Conservation (phyloP, 345 rosid species). For the Lepidium didymum region DNA sequence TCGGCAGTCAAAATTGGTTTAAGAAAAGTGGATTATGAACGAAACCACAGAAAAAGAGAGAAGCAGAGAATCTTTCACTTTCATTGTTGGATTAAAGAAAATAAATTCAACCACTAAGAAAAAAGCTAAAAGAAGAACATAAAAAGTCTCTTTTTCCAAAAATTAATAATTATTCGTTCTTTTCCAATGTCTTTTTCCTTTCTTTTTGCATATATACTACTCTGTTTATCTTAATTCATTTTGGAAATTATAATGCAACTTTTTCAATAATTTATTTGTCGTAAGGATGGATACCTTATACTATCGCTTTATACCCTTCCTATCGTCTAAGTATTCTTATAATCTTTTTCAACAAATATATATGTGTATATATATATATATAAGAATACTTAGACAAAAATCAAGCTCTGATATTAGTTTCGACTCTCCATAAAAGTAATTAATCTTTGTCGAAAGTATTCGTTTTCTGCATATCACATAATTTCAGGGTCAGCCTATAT, state of each 20-base stretch:
- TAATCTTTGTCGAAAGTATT: no score
- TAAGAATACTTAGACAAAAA: no score
- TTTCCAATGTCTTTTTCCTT: conserved; percentile 9
- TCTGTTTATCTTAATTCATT: neutral
- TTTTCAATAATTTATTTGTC: neutral
- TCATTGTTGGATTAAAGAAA: conserved; percentile 18
- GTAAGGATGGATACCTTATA: neutral
- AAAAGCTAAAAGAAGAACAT: conserved; percentile 12
- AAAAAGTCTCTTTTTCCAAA: conserved; percentile 10
- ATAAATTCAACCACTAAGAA: conserved; percentile 20
- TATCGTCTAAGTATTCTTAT: neutral
- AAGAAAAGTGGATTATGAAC: neutral
- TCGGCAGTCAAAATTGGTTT: no score
- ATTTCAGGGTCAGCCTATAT: neutral
- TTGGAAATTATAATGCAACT: neutral
- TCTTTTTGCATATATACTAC: conserved; percentile 2
- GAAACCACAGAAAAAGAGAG: neutral
- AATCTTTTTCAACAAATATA: neutral
- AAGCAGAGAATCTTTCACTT: conserved; percentile 24
- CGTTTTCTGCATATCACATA: neutral
- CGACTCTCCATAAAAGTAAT: neutral
- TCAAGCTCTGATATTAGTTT: neutral
- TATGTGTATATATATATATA: no score
- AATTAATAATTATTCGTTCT: neutral
- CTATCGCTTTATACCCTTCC: neutral